Conservation (phyloP, 2,329 filamentous ascomycete genomes). For the Colletotrichum agaves region DNA sequence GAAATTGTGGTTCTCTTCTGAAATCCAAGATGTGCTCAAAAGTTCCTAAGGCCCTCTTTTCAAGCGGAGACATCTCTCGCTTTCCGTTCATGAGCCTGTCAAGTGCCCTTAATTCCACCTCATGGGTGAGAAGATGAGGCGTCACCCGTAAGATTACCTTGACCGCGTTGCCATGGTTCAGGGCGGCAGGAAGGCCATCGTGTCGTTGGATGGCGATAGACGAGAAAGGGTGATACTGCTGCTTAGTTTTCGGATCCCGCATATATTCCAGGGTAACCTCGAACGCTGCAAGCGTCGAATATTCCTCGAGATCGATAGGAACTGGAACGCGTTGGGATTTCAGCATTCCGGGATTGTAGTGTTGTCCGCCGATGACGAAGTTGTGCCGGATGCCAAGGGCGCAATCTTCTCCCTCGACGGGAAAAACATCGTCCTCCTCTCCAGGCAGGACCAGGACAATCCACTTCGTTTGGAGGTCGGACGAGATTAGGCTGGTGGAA, state of each 20-base stretch:
- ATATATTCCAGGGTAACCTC: constrained; percentile 24
- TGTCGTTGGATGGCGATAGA: background rate
- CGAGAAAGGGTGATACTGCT: constrained; percentile 14
- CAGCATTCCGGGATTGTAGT: constrained; percentile 18
- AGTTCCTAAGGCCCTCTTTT: background rate
- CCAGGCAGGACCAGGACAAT: constrained; percentile 11
- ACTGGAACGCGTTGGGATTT: constrained; percentile 18
- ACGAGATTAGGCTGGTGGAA: constrained; percentile 14
- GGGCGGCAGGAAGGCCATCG: background rate
- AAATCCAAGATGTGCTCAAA: constrained; percentile 33
- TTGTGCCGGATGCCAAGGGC: constrained; percentile 4
- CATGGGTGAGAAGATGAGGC: constrained; percentile 19
- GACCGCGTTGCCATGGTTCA: constrained; percentile 6
- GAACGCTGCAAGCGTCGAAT: constrained; percentile 18
- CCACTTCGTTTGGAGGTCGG: constrained; percentile 30
- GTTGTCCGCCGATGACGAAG: background rate
- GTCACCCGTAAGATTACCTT: constrained; percentile 13
- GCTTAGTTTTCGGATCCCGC: constrained; percentile 13
- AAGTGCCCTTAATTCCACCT: constrained; percentile 24
- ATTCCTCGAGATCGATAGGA: constrained; percentile 11
- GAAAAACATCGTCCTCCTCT: constrained; percentile 10
- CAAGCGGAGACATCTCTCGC: background rate
- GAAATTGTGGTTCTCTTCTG: constrained; percentile 7
- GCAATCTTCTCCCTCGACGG: constrained; percentile 21
- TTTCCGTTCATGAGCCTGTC: constrained; percentile 17